phyloP scores from a whole-genome alignment of 441 rosid genomes.

The California macrophylla region DNA sequence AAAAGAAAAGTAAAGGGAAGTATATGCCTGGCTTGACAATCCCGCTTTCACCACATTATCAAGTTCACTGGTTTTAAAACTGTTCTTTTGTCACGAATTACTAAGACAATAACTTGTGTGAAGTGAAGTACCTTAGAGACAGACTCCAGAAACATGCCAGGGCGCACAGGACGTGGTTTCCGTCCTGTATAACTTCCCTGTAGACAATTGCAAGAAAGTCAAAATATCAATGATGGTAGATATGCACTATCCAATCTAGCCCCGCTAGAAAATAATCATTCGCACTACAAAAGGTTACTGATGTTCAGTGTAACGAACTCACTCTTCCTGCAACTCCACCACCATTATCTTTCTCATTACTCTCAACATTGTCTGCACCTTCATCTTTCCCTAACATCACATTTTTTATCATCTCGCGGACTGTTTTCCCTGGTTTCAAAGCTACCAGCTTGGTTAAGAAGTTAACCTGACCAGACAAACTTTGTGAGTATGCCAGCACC shows the following conservation, averaged over 20 bases:
- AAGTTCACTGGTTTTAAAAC: neutral
- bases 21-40: neutral
- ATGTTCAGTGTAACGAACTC: conserved; percentile 15
- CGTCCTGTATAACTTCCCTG: conserved; percentile 70
- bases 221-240: conserved; percentile 7
- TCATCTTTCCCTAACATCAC: conserved; percentile 93
- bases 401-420: conserved; percentile 65
- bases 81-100: neutral
- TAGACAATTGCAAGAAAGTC: conserved; percentile 21
- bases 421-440: conserved; percentile 68
- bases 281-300: neutral
- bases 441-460: conserved; percentile 86
- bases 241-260: neutral
- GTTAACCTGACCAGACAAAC: conserved; percentile 54
- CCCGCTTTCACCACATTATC: neutral
- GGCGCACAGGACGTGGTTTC: conserved; percentile 82
- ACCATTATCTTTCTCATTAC: conserved; percentile 30
- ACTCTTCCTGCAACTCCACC: conserved; percentile 71
- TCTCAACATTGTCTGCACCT: conserved; percentile 55
- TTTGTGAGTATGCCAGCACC: conserved; percentile 7
- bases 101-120: neutral
- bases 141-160: conserved; percentile 93
- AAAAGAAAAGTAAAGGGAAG: neutral
- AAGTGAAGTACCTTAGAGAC: conserved; percentile 61
- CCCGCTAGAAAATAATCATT: neutral